These are phyloP conservation scores for Coemansia sp. DNA, from an alignment of 192 early-diverging fungal species.

Conservation along the genomic window DNA sequence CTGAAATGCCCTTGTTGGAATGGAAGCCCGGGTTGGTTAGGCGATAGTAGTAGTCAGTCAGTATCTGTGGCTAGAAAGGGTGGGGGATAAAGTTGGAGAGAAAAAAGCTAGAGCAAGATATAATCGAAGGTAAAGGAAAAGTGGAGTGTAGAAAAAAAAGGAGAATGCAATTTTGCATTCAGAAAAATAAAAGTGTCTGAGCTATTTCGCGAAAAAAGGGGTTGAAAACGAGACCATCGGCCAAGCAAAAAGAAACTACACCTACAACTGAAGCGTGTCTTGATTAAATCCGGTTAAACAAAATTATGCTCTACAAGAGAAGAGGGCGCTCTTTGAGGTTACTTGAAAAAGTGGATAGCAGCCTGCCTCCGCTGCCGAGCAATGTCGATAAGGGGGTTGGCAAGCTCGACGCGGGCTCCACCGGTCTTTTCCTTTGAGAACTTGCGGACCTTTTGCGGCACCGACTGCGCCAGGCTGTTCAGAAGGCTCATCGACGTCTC, in stretches of 20 bases:
- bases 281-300: neutral
- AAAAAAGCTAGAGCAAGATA: too few relatives aligned
- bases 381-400: slow-evolving; percentile 38
- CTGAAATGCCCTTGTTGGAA: neutral
- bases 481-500: slow-evolving; percentile 23
- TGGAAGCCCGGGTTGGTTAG: neutral
- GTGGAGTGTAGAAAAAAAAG: too few relatives aligned
- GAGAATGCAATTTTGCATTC: neutral
- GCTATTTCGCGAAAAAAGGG: neutral
- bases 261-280: neutral
- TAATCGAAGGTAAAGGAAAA: neutral
- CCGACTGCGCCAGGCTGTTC: slow-evolving; percentile 30
- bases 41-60: neutral
- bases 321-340: neutral
- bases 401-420: slow-evolving; percentile 31
- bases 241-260: too few relatives aligned
- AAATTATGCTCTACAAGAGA: neutral
- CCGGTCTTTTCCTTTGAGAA: slow-evolving; percentile 25
- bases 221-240: neutral
- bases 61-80: too few relatives aligned
- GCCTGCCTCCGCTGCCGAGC: slow-evolving; percentile 34
- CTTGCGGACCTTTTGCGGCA: slow-evolving; percentile 20
- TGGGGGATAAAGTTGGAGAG: too few relatives aligned
- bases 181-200: neutral
- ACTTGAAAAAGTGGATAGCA: slow-evolving; percentile 32